Evolutionary conservation across 805 yeast genomes (phyloP).

Genomic region (Candida montana): DNA sequence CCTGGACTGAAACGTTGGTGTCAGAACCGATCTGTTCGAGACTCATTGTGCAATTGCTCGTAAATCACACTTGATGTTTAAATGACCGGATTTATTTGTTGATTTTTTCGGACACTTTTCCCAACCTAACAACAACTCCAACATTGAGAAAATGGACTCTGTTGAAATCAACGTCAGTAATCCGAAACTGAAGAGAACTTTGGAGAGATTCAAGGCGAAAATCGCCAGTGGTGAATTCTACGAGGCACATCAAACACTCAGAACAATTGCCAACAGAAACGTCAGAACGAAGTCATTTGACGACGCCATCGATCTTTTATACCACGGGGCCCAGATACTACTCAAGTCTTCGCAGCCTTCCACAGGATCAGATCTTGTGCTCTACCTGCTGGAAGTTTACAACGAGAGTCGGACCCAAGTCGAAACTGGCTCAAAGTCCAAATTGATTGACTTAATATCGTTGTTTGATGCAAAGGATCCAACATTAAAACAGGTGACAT

Average conservation of each 20-base stretch:
- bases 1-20: conserved; percentile 37
- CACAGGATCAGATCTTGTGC: conserved; percentile 71
- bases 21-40: neutral
- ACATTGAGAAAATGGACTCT: conserved; percentile 6
- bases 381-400: conserved; percentile 68
- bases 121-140: too few species aligned
- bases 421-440: conserved; percentile 39
- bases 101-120: too few species aligned
- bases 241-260: conserved; percentile 92
- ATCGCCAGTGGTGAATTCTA: conserved; percentile 74
- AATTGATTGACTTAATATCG: conserved; percentile 42
- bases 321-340: conserved; percentile 64
- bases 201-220: conserved; percentile 60
- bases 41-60: neutral
- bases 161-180: conserved; percentile 15
- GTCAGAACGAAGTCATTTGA: conserved; percentile 60
- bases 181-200: conserved; percentile 49
- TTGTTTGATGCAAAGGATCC: conserved; percentile 46
- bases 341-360: conserved; percentile 69
- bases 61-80: too few species aligned
- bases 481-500: conserved; percentile 59
- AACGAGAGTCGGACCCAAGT: conserved; percentile 42
- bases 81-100: neutral
- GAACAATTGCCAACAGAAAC: conserved; percentile 85
- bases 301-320: conserved; percentile 70